Evolutionary conservation across 257 asterid species (phyloP).

Genomic region (Solanum pimpinellifolium): DNA sequence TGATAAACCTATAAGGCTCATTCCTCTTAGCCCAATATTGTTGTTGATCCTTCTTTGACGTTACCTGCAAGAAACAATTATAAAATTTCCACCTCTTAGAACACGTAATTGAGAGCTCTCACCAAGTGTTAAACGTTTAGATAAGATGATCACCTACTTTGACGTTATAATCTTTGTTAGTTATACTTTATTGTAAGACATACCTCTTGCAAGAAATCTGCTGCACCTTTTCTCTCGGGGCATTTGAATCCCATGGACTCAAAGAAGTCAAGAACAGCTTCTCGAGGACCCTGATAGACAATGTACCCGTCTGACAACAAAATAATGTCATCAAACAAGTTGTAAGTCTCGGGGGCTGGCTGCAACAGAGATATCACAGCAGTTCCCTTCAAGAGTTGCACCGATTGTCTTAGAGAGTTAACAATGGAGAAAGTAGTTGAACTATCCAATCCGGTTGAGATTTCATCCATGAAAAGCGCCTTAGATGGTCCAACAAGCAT

Average conservation of each 20-base stretch:
- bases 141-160: neutral
- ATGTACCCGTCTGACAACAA: slow-evolving; percentile 46
- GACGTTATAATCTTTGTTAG: neutral
- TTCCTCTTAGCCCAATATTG: slow-evolving; percentile 47
- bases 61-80: slow-evolving; percentile 27
- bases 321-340: slow-evolving; percentile 49
- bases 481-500: slow-evolving; percentile 60
- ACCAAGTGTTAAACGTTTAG: neutral
- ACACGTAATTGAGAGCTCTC: neutral
- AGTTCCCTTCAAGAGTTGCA: slow-evolving; percentile 56
- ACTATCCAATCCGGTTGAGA: slow-evolving; percentile 59
- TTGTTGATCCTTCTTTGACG: slow-evolving; percentile 60
- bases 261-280: slow-evolving; percentile 33
- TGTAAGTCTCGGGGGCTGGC: slow-evolving; percentile 61
- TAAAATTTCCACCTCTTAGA: neutral
- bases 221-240: slow-evolving; percentile 47
- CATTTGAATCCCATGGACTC: slow-evolving; percentile 60
- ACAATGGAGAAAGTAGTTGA: slow-evolving; percentile 53
- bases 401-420: slow-evolving; percentile 35
- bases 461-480: slow-evolving; percentile 69
- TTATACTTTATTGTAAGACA: neutral
- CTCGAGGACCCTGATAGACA: slow-evolving; percentile 58
- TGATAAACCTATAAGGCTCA: slow-evolving; percentile 35
- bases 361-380: slow-evolving; percentile 60
- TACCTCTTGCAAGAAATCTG: slow-evolving; percentile 74